These are phyloP conservation scores for Puya raimondii DNA, from an alignment of 176 grass and related monocot genomes.

Conservation along the genomic window DNA sequence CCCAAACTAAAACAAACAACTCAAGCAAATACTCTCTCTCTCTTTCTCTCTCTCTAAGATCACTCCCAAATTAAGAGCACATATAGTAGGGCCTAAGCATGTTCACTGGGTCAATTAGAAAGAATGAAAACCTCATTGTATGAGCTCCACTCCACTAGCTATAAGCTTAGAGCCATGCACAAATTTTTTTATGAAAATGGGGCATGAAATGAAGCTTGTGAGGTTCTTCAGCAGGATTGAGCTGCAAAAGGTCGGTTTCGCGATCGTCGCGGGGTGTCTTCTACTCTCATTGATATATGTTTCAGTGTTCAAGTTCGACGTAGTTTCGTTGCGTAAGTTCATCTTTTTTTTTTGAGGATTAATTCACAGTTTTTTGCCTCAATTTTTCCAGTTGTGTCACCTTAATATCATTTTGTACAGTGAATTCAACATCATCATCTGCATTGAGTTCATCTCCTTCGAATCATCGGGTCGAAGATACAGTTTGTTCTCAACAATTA, in stretches of 20 bases:
- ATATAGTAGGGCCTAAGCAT: too few relatives aligned
- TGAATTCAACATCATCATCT: slow-evolving; percentile 15
- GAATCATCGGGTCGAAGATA: not conserved
- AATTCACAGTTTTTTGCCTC: not conserved
- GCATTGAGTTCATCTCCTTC: not conserved
- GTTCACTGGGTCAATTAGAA: too few relatives aligned
- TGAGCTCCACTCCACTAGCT: too few relatives aligned
- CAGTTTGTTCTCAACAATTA: slow-evolving; percentile 20
- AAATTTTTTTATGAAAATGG: not conserved
- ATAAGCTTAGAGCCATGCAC: too few relatives aligned
- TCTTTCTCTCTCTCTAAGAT: too few relatives aligned
- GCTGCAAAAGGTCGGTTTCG: slow-evolving; percentile 26
- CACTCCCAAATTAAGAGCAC: too few relatives aligned
- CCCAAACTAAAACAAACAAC: too few relatives aligned
- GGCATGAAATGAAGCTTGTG: slow-evolving; percentile 34
- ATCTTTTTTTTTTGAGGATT: not conserved
- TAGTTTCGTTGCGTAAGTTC: slow-evolving; percentile 31
- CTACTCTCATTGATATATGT: slow-evolving; percentile 36
- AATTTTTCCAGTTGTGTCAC: too few relatives aligned
- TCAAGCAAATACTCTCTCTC: too few relatives aligned
- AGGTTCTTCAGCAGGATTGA: slow-evolving; percentile 53
- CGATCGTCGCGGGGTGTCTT: not conserved
- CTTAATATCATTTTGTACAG: not conserved
- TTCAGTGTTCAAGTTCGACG: slow-evolving; percentile 61
- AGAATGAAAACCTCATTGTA: too few relatives aligned